Base-by-base conservation (phyloP, 371 early-diverging fungal species). In the Saksenaea oblongispora region DNA sequence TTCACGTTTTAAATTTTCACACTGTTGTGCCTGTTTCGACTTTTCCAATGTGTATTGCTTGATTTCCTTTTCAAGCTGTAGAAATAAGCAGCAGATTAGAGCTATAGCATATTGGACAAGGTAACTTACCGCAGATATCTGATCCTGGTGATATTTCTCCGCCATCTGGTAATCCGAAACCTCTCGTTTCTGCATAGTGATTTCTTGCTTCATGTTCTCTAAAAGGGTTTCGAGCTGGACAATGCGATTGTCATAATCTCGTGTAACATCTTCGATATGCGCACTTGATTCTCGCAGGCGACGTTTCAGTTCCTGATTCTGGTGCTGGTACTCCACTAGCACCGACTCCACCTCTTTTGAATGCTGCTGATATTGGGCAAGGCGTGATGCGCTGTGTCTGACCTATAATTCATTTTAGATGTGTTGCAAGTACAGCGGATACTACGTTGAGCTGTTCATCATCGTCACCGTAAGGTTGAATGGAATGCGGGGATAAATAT, bases 101-200 rank as follows among this genome's bases (percentile, higher is more conserved):
- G 42, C 5, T 41, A n/a, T n/a, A 5, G 42, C 5, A 17, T 5
- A 41, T 5, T 41, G 14, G 14, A 8, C 5, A 41, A 14, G 14
- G 14, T 14, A 22, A 8, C 34, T 56, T 65, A 70, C 61, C n/a
- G 61, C 60, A 14, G 58, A 51, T 36, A 75, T 75, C 28, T 58
- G 66, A 9, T 67, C 64, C 31, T 59, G 24, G 24, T 57, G 61
- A 10, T 69, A 62, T 59, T 54, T 59, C 59, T 71, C 71, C 26
- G 59, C 60, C 2, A 56, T 27, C 28, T 69, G 61, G 13, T 66
- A 58, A 11, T 66, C 64, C 2, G 31, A 11, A 0, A 71, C 42
- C 3, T 62, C 4, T 0, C 54, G 15, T 17, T 66, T 66, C 36
- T 69, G 63, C 27, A 59, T 64, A 7, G 58, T 34, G 7, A 59